Evolutionary conservation across 2,329 filamentous ascomycete species (phyloP), one percentile per base, ranked within the genome.

Genomic region (Xylaria sp.): DNA sequence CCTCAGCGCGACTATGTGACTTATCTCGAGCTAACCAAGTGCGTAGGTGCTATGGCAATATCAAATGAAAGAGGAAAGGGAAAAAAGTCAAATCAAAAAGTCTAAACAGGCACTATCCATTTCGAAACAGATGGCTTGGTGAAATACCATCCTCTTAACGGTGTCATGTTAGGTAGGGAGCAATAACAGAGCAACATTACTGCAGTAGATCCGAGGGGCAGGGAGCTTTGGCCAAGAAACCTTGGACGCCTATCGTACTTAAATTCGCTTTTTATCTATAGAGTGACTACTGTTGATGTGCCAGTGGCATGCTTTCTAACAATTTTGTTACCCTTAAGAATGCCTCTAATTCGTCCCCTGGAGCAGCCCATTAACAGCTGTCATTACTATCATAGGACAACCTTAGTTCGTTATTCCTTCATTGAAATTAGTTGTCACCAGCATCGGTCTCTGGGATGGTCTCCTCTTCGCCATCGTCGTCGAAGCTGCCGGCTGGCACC

Each of bases 401-500:
- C 28, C 50, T 61, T 55, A 9, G 18, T 9, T 39, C 18, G 28
- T 50, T 31, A 25, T 44, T n/a, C 23, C 10, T 20, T 37, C 37
- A 46, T 50, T 50, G n/a, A 28, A 60, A 57, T 69, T 80, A 80
- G 63, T 81, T 78, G 58, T 81, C 79, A 15, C 73, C 76, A 6
- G 69, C 72, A 23, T 75, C 76, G 3, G 63, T 55, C 54, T 74
- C 86, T 85, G 75, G 88, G 87, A 69, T 88, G 86, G 51, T 85
- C 86, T 86, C 86, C 69, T 92, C 92, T 62, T 97, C 94, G 3
- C 88, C 92, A 41, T 95, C 93, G 76, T 98, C 95, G 77, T 98
- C 96, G 80, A 98, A 95, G 71, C 93, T 96, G 77, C 91, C 90
- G 61, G 89, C 83, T 1, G 96, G 96, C 8, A 99, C 93, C 81